These are phyloP conservation scores for Exophiala lecanii-corni DNA, from an alignment of 2,329 filamentous ascomycete species.

Conservation along the genomic window DNA sequence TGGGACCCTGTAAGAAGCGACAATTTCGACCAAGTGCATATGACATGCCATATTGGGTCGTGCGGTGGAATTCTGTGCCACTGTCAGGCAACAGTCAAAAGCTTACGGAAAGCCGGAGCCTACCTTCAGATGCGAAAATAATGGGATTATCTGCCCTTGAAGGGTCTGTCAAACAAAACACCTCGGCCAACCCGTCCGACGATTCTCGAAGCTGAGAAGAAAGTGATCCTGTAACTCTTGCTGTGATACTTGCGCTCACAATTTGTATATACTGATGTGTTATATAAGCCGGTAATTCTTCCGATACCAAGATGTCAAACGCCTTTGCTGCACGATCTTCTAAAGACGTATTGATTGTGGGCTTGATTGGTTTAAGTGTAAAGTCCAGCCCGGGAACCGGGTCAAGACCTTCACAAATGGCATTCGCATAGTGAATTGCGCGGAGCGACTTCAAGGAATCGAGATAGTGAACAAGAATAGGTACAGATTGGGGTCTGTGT, in stretches of 20 bases:
- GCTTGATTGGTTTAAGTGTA: slow-evolving; percentile 45
- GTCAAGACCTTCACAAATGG: slow-evolving; percentile 58
- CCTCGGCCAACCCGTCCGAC: slow-evolving; percentile 71
- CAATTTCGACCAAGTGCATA: slow-evolving; percentile 74
- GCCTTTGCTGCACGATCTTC: slow-evolving; percentile 61
- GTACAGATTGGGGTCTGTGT: slow-evolving; percentile 58
- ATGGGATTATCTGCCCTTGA: slow-evolving; percentile 70
- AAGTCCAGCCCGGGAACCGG: slow-evolving; percentile 54
- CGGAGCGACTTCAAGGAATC: slow-evolving; percentile 66
- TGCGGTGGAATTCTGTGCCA: slow-evolving; percentile 62
- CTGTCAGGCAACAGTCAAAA: slow-evolving; percentile 6
- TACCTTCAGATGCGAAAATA: slow-evolving; percentile 70
- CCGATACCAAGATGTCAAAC: slow-evolving; percentile 59
- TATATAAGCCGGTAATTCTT: slow-evolving; percentile 69
- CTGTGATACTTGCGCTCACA: slow-evolving; percentile 64
- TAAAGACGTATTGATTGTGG: slow-evolving; percentile 55
- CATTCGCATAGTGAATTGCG: slow-evolving; percentile 67
- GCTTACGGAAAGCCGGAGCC: slow-evolving; percentile 7
- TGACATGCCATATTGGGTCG: slow-evolving; percentile 68
- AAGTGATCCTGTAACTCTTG: slow-evolving; percentile 63
- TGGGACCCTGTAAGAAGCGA: slow-evolving; percentile 71
- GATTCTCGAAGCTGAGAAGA: slow-evolving; percentile 60
- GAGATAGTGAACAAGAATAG: slow-evolving; percentile 66
- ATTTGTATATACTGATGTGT: slow-evolving; percentile 64
- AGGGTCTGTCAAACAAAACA: slow-evolving; percentile 72